These are phyloP conservation scores for Fusarium denticulatum DNA, from an alignment of 2,329 filamentous ascomycete genomes.

Conservation along the genomic window DNA sequence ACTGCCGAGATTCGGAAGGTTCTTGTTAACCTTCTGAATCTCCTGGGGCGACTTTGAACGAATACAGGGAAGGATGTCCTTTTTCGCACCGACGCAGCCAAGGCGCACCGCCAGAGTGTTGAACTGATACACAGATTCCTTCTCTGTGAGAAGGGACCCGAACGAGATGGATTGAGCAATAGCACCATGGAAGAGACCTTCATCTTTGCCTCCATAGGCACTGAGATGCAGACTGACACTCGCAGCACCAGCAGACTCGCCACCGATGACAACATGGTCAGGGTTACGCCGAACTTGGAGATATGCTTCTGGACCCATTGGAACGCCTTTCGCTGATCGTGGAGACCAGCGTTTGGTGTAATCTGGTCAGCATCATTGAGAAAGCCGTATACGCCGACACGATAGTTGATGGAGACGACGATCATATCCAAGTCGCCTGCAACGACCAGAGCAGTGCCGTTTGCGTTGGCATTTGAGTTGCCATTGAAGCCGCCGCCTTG, in stretches of 20 bases:
- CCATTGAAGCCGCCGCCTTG: constrained; percentile 70
- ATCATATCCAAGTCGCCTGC: constrained; percentile 69
- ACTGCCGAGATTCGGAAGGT: constrained; percentile 47
- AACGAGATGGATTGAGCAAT: constrained; percentile 64
- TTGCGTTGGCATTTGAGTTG: constrained; percentile 61
- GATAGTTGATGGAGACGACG: constrained; percentile 79
- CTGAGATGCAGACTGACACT: constrained; percentile 73
- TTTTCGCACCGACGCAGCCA: constrained; percentile 49
- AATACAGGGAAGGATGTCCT: constrained; percentile 57
- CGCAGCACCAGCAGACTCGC: constrained; percentile 73
- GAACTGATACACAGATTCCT: constrained; percentile 63
- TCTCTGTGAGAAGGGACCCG: constrained; percentile 56
- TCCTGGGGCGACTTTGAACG: constrained; percentile 53
- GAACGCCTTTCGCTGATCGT: constrained; percentile 75
- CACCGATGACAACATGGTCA: constrained; percentile 72
- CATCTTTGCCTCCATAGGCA: constrained; percentile 60
- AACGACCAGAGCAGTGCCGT: constrained; percentile 68
- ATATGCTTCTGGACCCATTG: constrained; percentile 77
- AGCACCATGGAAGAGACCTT: constrained; percentile 61
- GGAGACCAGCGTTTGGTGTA: constrained; percentile 74
- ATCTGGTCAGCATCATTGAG: constrained; percentile 67
- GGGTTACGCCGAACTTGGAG: constrained; percentile 73
- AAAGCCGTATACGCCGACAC: constrained; percentile 79
- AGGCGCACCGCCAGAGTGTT: constrained; percentile 57
- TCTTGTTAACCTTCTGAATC: constrained; percentile 55